A percentile compares a stretch with the other conserved stretches of the same genome.
These are phyloP conservation scores for Rhexocercosporidium sp. DNA, from an alignment of 2,329 filamentous ascomycete species.

Conservation along the genomic window DNA sequence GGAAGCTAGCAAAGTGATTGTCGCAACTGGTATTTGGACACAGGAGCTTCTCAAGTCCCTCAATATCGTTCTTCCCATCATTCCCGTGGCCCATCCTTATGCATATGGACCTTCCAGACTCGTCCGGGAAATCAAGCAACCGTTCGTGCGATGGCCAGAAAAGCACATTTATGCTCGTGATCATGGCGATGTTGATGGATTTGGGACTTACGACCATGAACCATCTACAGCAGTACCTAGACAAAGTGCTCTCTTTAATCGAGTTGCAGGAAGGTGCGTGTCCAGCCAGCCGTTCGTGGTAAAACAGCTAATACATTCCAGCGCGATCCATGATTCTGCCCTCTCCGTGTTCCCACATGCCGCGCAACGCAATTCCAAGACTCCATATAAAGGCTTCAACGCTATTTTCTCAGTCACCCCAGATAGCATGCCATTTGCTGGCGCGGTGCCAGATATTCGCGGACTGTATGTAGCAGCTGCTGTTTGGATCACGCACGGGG, in stretches of 20 bases:
- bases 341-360: conserved; percentile 1
- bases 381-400: conserved; percentile 33
- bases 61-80: conserved; percentile 39
- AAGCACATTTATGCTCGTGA: conserved; percentile 44
- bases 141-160: conserved; percentile 45
- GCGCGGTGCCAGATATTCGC: conserved; percentile 32
- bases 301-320: not conserved
- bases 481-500: conserved; percentile 46
- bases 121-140: conserved; percentile 36
- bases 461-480: conserved; percentile 43
- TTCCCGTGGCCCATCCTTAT: conserved; percentile 46
- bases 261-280: not conserved
- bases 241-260: conserved; percentile 17
- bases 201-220: conserved; percentile 44
- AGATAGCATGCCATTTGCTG: conserved; percentile 44
- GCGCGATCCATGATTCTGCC: not conserved
- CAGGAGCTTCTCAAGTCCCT: conserved; percentile 10
- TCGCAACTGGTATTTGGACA: conserved; percentile 10
- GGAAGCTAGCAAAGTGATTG: not conserved
- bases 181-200: conserved; percentile 42
- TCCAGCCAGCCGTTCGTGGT: not conserved
- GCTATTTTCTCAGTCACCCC: conserved; percentile 45
- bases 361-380: conserved; percentile 30
- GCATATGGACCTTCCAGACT: conserved; percentile 9
- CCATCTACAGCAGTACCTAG: conserved; percentile 33